phyloP scores from a whole-genome alignment of 768 basidiomycete genomes.

The Podaxis carcinomalis region DNA sequence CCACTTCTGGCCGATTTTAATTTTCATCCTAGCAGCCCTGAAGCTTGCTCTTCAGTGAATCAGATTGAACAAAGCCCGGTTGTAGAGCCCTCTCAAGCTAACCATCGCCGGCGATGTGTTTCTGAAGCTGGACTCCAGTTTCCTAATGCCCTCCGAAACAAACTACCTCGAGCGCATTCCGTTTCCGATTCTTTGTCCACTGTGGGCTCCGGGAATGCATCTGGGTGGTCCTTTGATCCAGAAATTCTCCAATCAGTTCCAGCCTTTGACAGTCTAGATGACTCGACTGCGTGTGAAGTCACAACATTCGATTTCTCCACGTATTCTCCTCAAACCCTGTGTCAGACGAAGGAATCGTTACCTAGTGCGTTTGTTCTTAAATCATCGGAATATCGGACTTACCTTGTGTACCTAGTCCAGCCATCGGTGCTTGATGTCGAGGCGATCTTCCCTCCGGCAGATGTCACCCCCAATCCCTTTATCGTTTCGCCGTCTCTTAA shows the following conservation, averaged over 20 bases:
- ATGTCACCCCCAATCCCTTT: background rate
- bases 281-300: background rate
- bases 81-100: too few relatives aligned
- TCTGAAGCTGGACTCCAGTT: background rate
- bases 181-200: background rate
- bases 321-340: background rate
- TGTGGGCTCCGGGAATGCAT: background rate
- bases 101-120: background rate
- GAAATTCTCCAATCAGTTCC: background rate
- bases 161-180: background rate
- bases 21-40: too few relatives aligned
- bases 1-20: too few relatives aligned
- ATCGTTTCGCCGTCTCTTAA: background rate
- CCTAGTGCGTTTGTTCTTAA: background rate
- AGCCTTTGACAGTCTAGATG: background rate
- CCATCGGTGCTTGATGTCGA: background rate
- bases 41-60: background rate
- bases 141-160: background rate
- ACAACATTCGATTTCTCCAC: background rate
- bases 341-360: background rate
- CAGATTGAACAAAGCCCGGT: too few relatives aligned
- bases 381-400: too few relatives aligned
- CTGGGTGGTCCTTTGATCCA: background rate
- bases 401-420: too few relatives aligned
- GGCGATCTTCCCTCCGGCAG: background rate